A percentile compares a stretch with the other conserved stretches of the same genome.
phyloP scores from a whole-genome alignment of 139 green algal genomes.

The Yamagishiella unicocca region DNA sequence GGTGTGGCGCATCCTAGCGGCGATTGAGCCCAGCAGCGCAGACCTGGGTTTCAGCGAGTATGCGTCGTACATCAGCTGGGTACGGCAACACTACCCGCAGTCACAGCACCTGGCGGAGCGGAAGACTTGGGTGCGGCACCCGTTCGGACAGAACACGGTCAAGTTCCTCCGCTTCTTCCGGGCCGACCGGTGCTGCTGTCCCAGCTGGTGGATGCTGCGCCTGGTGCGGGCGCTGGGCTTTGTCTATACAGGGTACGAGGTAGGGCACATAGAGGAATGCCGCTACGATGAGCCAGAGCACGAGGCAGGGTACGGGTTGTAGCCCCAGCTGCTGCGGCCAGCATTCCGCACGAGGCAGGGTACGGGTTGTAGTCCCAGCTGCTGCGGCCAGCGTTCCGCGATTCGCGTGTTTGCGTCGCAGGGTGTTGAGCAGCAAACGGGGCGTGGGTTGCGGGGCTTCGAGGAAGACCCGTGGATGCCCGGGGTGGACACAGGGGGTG shows the following conservation, averaged over 20 bases:
- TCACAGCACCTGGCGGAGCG: conserved; percentile 27
- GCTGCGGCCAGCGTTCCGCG: too few species aligned
- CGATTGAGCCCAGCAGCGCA: conserved; percentile 11
- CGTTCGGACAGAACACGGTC: conserved; percentile 42
- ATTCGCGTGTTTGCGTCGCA: too few species aligned
- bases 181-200: conserved; percentile 41
- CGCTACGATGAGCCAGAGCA: conserved; percentile 38
- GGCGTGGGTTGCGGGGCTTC: too few species aligned
- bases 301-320: conserved; percentile 33
- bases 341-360: conserved; percentile 5
- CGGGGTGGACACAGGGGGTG: too few species aligned
- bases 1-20: conserved; percentile 58
- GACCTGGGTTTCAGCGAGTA: conserved; percentile 70
- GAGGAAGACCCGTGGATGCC: too few species aligned
- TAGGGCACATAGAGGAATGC: conserved; percentile 52
- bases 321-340: too few species aligned
- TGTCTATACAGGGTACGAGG: conserved; percentile 58
- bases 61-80: conserved; percentile 65
- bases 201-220: neutral
- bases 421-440: too few species aligned
- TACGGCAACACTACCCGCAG: conserved; percentile 57
- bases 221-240: conserved; percentile 29
- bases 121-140: conserved; percentile 54
- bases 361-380: conserved; percentile 38
- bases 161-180: conserved; percentile 23